Base-by-base conservation (phyloP, 202 grass and related monocot species). In the Elaeis oleifera region DNA sequence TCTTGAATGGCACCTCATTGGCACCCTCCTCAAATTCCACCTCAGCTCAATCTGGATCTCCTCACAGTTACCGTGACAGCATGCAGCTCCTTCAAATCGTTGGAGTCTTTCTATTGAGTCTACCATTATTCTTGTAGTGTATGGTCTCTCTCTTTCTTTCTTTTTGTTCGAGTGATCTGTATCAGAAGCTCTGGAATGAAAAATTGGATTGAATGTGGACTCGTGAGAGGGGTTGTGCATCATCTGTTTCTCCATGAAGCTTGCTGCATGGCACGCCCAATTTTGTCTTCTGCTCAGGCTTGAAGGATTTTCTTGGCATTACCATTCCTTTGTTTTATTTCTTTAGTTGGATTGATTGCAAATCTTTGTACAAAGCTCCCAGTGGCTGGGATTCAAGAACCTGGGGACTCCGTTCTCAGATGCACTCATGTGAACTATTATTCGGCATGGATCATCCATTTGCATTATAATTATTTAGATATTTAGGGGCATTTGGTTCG, bases 1-100 rank as follows among this genome's bases (percentile, higher is more conserved):
- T 84, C 56, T 59, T 92, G 69, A 99, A 99, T 22, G 76, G 77
- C 23, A 87, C 82, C 2, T 81, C 82, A 15, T 49, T 92, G 28
- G 88, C 74, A 64, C 88, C 94, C 52, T 89, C 94, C 17, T 55
- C 88, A 1, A 99, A 99, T 65, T 89, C 94, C 31, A 86, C 92
- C 5, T 71, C 72, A 0, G 64, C 74, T 6, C 68, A 76, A 4
- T 86, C 94, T 1, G 59, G 67, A 49, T 76, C 64, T 20, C 23
- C 29, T 26, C 51, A 66, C 53, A 51, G 68, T 62, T 36, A 65
- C 17, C 75, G 76, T 50, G 72, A 74, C 18, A 49, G 57, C 5
- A 54, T 50, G 16, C 53, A 72, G 4, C 36, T 85, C 51, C 54
- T 61, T 57, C 62, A 69, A 29, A 7, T 60, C 44, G 53, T 82